Conservation (phyloP, 495 filamentous ascomycete genomes). For the Xylaria acuta region DNA sequence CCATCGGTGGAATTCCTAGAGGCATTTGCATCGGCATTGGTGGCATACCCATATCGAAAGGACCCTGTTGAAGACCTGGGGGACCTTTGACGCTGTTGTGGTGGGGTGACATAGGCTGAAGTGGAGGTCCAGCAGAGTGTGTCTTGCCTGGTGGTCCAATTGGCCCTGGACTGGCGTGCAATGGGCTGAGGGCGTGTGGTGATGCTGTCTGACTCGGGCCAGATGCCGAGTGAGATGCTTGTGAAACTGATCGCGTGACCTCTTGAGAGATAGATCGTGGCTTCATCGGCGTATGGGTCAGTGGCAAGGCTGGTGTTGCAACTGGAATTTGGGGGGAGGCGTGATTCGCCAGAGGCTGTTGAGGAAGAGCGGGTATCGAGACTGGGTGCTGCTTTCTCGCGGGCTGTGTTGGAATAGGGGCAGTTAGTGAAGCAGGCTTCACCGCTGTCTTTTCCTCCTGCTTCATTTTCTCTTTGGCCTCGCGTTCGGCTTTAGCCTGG, state of each 20-base stretch:
- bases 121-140: constrained; percentile 38
- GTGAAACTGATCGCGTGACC: constrained; percentile 73
- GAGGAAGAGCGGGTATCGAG: constrained; percentile 60
- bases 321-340: constrained; percentile 80
- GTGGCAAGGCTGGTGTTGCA: constrained; percentile 82
- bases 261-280: constrained; percentile 82
- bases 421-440: constrained; percentile 44
- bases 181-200: constrained; percentile 63
- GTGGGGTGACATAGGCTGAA: constrained; percentile 49
- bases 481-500: constrained; percentile 53
- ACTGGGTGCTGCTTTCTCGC: constrained; percentile 55
- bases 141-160: constrained; percentile 55
- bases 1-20: constrained; percentile 60
- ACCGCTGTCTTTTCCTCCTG: constrained; percentile 56
- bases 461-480: constrained; percentile 59
- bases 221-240: constrained; percentile 58
- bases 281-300: constrained; percentile 78
- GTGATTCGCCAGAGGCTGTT: constrained; percentile 50
- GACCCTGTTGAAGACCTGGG: constrained; percentile 50
- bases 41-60: constrained; percentile 45
- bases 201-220: constrained; percentile 69
- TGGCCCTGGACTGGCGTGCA: constrained; percentile 63
- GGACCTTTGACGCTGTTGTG: constrained; percentile 49
- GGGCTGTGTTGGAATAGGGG: constrained; percentile 51
- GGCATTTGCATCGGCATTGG: constrained; percentile 58